Percentiles rank a stretch among this genome's conserved stretches.
These are phyloP conservation scores for Suhomyces pyralidae DNA, from an alignment of 805 yeast species.

Conservation along the genomic window DNA sequence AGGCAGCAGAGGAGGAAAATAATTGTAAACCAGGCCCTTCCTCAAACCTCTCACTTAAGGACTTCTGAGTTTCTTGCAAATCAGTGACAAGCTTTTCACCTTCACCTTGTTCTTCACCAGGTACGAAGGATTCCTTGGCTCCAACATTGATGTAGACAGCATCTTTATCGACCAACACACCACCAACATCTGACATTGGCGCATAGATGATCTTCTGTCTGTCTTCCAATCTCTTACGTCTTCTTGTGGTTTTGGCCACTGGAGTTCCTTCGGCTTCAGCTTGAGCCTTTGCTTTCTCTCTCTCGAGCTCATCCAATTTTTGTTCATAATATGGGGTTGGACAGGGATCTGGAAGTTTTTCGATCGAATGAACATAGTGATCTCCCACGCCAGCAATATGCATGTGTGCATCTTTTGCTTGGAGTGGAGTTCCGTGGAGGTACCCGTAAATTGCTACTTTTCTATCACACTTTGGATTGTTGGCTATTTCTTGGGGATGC, in stretches of 20 bases:
- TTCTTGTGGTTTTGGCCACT: slow-evolving; percentile 48
- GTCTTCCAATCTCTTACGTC: slow-evolving; percentile 91
- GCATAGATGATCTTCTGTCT: slow-evolving; percentile 93
- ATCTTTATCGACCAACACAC: slow-evolving; percentile 93
- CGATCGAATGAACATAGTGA: slow-evolving; percentile 67
- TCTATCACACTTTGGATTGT: slow-evolving; percentile 80
- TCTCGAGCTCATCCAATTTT: slow-evolving; percentile 73
- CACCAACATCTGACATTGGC: slow-evolving; percentile 99
- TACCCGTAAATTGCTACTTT: slow-evolving; percentile 92
- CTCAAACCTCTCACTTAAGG: slow-evolving; percentile 55
- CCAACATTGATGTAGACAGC: slow-evolving; percentile 93
- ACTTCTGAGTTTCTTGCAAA: slow-evolving; percentile 65
- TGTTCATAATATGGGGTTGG: slow-evolving; percentile 95
- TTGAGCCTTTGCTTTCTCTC: slow-evolving; percentile 69
- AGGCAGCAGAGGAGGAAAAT: slow-evolving; percentile 59
- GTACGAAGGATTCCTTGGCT: slow-evolving; percentile 48
- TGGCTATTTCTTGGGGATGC: slow-evolving; percentile 78
- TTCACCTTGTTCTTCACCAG: slow-evolving; percentile 67
- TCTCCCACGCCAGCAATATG: slow-evolving; percentile 98
- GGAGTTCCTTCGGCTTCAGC: slow-evolving; percentile 55
- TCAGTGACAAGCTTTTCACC: slow-evolving; percentile 86
- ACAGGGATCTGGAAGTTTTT: slow-evolving; percentile 96
- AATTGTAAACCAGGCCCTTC: slow-evolving; percentile 71
- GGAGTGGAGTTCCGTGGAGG: slow-evolving; percentile 87
- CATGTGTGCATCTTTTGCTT: slow-evolving; percentile 64